Percentiles rank a stretch among this genome's conserved stretches.
phyloP scores from a whole-genome alignment of 192 early-diverging fungal species.

The Podila minutissima region DNA sequence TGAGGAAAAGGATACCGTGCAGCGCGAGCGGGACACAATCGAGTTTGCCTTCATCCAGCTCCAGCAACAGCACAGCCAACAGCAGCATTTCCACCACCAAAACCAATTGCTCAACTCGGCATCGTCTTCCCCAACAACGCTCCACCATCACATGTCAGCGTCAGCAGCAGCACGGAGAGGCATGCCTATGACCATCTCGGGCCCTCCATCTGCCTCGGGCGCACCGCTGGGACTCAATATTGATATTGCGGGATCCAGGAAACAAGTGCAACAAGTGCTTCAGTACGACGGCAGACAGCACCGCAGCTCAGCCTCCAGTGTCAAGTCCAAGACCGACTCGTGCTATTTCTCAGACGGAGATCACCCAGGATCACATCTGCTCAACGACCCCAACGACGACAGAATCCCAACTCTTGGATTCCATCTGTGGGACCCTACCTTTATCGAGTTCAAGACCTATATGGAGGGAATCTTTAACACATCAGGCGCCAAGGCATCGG shows the following conservation, averaged over 20 bases:
- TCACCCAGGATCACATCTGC: constrained; percentile 41
- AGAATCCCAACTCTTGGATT: constrained; percentile 40
- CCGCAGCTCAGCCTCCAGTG: constrained; percentile 41
- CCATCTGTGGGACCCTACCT: constrained; percentile 47
- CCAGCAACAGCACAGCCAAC: constrained; percentile 26
- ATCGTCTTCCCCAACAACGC: constrained; percentile 7
- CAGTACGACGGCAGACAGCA: constrained; percentile 40
- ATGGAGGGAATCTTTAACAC: constrained; percentile 32
- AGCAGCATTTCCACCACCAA: constrained; percentile 24
- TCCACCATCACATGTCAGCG: constrained; percentile 44
- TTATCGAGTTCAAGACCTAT: constrained; percentile 47
- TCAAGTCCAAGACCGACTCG: constrained; percentile 47
- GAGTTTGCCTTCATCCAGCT: constrained; percentile 40
- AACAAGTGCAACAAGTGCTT: constrained; percentile 35
- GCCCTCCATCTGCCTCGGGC: not conserved
- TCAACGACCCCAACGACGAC: constrained; percentile 44
- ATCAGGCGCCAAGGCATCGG: not conserved
- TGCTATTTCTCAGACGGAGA: constrained; percentile 51
- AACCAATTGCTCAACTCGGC: constrained; percentile 18
- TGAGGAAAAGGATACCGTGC: constrained; percentile 37
- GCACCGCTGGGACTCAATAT: constrained; percentile 6
- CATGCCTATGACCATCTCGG: constrained; percentile 13
- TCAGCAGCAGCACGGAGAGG: constrained; percentile 39
- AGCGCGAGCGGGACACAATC: constrained; percentile 34
- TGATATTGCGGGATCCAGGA: constrained; percentile 29